Evolutionary conservation across 176 grass and related monocot genomes (phyloP), one percentile per base, ranked within the genome.

Genomic region (Alopecurus myosuroides): DNA sequence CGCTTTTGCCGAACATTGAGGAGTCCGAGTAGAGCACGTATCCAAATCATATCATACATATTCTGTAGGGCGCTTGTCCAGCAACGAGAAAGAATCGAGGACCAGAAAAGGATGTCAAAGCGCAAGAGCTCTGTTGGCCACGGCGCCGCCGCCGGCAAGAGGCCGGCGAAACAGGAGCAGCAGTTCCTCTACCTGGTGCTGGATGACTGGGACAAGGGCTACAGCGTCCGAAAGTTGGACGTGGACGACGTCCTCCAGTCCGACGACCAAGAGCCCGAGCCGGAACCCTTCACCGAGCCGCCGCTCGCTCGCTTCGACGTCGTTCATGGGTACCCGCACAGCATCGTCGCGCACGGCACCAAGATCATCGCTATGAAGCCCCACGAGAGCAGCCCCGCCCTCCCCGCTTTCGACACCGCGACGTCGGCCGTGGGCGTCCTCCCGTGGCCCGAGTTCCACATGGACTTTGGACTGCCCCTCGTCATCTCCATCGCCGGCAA

Each of bases 331-430:
- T 18, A 4, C 3, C 30, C 4, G 10, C 36, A 35, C 22, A 49
- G 13, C 58, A 52, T 85, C 58, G 60, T 67, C 40, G 62, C 73
- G 0, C 83, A 85, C 35, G 83, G 83, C 61, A 11, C 48, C 61
- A 85, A 56, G 83, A 78, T 85, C 46, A 40, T 85, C 4, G 83
- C 83, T 11, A 69, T 85, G 74, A 4, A 69, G 22, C 5, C 58
- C 0, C 25, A 8, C 1, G n/a, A 77, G 52, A 46, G 18, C 45
- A 85, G 34, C 25, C 74, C 74, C 2, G 83, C 2, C 83, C n/a
- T 85, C n/a, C 25, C 63, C 31, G 31, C 63, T 9, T 66, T 66
- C 17, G 63, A 66, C 63, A 66, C 63, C 1, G 31, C 63, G 12
- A 66, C 63, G 2, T 66, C 30, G 31, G 63, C 31, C 1, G 31